phyloP scores from a whole-genome alignment of 2,329 filamentous ascomycete species.

The Hymenoscyphus repandus region DNA sequence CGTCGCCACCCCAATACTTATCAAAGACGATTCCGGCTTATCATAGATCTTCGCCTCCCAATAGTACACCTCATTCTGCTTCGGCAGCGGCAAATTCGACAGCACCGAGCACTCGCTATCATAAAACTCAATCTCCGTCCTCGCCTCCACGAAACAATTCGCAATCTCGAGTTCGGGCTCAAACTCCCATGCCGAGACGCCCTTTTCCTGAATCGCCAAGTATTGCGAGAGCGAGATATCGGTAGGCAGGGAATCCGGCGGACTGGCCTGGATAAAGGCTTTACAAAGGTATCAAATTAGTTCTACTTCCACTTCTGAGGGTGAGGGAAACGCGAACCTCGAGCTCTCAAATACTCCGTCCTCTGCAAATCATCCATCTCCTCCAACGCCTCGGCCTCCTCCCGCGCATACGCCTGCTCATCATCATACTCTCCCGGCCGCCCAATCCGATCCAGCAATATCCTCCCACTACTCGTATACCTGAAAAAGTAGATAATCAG shows the following conservation, averaged over 20 bases:
- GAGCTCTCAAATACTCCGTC: conserved; percentile 87
- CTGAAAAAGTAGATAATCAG: conserved; percentile 88
- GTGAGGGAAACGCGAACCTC: conserved; percentile 59
- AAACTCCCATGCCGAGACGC: conserved; percentile 99
- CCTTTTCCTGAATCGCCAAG: conserved; percentile 97
- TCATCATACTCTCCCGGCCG: conserved; percentile 96
- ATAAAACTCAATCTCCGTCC: conserved; percentile 98
- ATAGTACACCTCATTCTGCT: conserved; percentile 99
- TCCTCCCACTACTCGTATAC: conserved; percentile 81
- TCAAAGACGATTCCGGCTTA: conserved; percentile 80
- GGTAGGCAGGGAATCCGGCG: conserved; percentile 89
- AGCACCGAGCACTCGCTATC: conserved; percentile 91
- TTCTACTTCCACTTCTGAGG: neutral
- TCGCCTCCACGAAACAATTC: conserved; percentile 94
- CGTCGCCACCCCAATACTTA: conserved; percentile 91
- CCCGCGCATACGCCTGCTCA: conserved; percentile 87
- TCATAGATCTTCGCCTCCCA: conserved; percentile 99
- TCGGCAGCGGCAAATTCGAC: conserved; percentile 83
- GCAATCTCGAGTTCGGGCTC: conserved; percentile 98
- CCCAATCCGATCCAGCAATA: conserved; percentile 88
- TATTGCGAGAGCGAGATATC: conserved; percentile 98
- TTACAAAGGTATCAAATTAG: conserved; percentile 1
- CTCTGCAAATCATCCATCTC: conserved; percentile 90
- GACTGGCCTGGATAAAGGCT: conserved; percentile 94
- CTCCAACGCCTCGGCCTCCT: conserved; percentile 93